These are phyloP conservation scores for Starmerella cellae DNA, from an alignment of 805 yeast species.

Conservation along the genomic window DNA sequence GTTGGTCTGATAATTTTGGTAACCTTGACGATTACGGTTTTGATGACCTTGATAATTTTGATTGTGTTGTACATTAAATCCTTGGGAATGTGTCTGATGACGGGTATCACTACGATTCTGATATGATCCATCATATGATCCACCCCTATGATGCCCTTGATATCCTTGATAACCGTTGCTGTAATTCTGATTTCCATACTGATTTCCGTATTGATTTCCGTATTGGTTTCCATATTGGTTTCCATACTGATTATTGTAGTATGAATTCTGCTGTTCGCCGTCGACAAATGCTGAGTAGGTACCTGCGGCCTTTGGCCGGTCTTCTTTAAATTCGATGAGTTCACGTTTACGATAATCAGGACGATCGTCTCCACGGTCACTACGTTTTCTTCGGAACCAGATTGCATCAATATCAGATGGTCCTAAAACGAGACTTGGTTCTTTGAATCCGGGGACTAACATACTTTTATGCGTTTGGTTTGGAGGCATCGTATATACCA, in stretches of 20 bases:
- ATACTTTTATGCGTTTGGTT: slow-evolving; percentile 56
- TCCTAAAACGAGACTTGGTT: slow-evolving; percentile 47
- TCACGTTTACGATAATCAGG: slow-evolving; percentile 21
- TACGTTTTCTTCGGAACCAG: slow-evolving; percentile 23
- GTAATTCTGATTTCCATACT: background rate
- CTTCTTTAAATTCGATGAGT: slow-evolving; percentile 16
- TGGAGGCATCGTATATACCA: slow-evolving; percentile 50
- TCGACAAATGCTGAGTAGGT: slow-evolving; percentile 19
- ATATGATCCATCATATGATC: background rate
- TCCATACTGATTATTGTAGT: slow-evolving; percentile 18
- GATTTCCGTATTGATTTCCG: slow-evolving; percentile 12
- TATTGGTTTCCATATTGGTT: slow-evolving; percentile 18
- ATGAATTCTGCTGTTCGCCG: slow-evolving; percentile 5
- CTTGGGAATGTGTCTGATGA: no score
- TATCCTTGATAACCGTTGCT: slow-evolving; percentile 11
- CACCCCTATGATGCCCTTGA: slow-evolving; percentile 3
- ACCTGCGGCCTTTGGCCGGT: slow-evolving; percentile 15
- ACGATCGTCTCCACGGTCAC: slow-evolving; percentile 24
- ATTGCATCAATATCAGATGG: slow-evolving; percentile 57
- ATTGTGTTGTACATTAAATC: slow-evolving; percentile 9
- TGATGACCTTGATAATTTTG: background rate
- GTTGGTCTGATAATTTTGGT: slow-evolving; percentile 18
- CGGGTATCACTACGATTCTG: no score
- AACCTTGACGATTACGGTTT: slow-evolving; percentile 14
- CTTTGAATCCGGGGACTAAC: slow-evolving; percentile 64